These are phyloP conservation scores for Ogataea methylovora DNA, from an alignment of 805 yeast species.

Conservation along the genomic window DNA sequence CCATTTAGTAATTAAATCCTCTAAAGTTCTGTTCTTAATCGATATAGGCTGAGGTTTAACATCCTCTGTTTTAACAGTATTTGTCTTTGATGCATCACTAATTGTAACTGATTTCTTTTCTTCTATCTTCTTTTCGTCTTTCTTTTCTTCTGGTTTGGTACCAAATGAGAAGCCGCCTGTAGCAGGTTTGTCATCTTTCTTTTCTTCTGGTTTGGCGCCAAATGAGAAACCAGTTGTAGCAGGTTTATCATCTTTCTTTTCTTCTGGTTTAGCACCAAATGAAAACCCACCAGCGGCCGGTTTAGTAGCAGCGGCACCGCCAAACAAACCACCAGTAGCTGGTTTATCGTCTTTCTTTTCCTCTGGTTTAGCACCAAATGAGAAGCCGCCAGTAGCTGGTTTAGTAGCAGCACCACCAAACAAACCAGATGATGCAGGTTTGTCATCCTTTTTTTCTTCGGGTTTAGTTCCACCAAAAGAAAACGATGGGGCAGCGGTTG, in stretches of 20 bases:
- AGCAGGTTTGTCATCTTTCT: slow-evolving; percentile 8
- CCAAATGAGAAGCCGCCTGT: slow-evolving; percentile 9
- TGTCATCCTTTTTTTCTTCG: slow-evolving; percentile 1
- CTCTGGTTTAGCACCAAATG: slow-evolving; percentile 11
- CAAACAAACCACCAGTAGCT: slow-evolving; percentile 3
- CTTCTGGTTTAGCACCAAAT: slow-evolving; percentile 11
- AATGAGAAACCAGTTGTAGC: slow-evolving; percentile 6
- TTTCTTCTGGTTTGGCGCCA: slow-evolving; percentile 7
- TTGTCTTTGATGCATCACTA: background rate
- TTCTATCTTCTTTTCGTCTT: slow-evolving; percentile 1
- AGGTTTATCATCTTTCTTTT: slow-evolving; percentile 4
- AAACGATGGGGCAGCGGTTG: slow-evolving; percentile 2
- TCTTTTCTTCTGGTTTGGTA: slow-evolving; percentile 4
- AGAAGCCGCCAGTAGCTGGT: slow-evolving; percentile 7
- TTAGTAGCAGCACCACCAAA: no score
- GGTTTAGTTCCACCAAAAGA: slow-evolving; percentile 1
- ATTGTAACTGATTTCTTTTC: slow-evolving; percentile 4
- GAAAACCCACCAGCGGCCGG: slow-evolving; percentile 4
- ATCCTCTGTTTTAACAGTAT: slow-evolving; percentile 6
- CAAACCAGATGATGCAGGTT: slow-evolving; percentile 2
- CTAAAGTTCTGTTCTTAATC: slow-evolving; percentile 84
- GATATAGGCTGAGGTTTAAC: slow-evolving; percentile 65
- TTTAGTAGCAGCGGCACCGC: slow-evolving; percentile 1
- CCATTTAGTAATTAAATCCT: slow-evolving; percentile 91
- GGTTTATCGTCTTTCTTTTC: slow-evolving; percentile 9